Evolutionary conservation across 768 basidiomycete species (phyloP).

Genomic region (Austroboletus festivus): DNA sequence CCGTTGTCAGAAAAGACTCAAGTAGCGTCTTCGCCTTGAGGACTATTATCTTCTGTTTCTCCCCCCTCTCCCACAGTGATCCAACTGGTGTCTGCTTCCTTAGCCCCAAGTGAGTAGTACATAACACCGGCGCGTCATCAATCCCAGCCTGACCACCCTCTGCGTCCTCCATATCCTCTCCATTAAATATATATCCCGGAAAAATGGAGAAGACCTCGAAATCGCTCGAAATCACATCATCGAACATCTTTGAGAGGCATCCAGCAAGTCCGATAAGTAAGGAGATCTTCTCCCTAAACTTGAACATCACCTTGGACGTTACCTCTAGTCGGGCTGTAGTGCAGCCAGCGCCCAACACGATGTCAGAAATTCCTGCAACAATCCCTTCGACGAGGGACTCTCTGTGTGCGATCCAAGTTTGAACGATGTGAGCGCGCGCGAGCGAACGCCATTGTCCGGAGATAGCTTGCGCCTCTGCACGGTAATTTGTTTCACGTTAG

Average conservation of each 20-base stretch:
- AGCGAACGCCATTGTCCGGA: too few relatives aligned
- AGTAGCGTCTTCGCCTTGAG: constrained; percentile 9
- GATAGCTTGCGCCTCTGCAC: too few relatives aligned
- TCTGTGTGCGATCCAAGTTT: too few relatives aligned
- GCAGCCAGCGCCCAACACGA: neutral
- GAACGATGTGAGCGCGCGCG: too few relatives aligned
- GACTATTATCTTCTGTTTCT: constrained; percentile 2
- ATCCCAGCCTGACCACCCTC: too few relatives aligned
- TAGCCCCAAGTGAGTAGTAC: neutral
- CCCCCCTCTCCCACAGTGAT: too few relatives aligned
- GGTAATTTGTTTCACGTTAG: too few relatives aligned
- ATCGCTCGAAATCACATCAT: constrained; percentile 6
- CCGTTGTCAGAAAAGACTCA: constrained; percentile 3
- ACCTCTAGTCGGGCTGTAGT: neutral
- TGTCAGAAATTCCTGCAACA: too few relatives aligned
- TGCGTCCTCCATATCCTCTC: neutral
- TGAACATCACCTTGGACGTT: neutral
- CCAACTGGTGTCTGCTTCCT: constrained; percentile 4
- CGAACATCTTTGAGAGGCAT: constrained; percentile 2
- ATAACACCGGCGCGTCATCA: neutral
- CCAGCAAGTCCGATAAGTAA: neutral
- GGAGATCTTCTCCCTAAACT: neutral
- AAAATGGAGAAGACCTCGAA: constrained; percentile 1
- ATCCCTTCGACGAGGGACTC: too few relatives aligned
- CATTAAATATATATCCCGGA: constrained; percentile 1